Base-by-base conservation (phyloP, 192 early-diverging fungal species). In the Coemansia sp. region DNA sequence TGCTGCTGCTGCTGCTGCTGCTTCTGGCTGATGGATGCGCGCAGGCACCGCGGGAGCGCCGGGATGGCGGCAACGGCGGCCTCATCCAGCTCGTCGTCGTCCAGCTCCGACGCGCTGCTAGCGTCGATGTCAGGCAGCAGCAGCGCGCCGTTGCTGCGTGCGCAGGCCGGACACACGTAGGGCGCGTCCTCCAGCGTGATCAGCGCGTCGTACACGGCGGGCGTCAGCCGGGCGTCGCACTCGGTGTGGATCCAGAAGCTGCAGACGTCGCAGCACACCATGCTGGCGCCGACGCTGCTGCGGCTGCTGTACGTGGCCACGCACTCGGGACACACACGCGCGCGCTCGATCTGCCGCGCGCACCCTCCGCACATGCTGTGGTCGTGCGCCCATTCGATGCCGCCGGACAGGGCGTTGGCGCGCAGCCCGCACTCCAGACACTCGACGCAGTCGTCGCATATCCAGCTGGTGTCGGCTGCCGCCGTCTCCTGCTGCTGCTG, bases 241-340 rank as follows among this genome's bases (percentile, higher is more conserved):
- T 71, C 76, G 7, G 82, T 61, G 70, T 89, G 88, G 5, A 89
- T 72, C 88, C 88, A 89, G 19, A 73, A 63, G 6, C 71, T 69
- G 59, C 88, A 89, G 9, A 85, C 72, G 50, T 89, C 88, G 62
- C 87, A 89, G 72, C 84, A 85, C 15, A 89, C 85, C 87, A 89
- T 88, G 38, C 75, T 85, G 42, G 84, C 76, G 60, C 84, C 85
- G 56, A 85, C 75, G 43, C 77, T 72, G 23, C 70, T 72, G 23
- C 70, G 75, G 61, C 75, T 71, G 23, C 69, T 74, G 48, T 89
- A 86, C 6, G 85, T 72, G n/a, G 77, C 67, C 13, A 84, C 52
- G 71, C 88, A 89, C 40, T 83, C 67, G 10, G 86, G 86, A 42
- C 88, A 89, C 39, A 88, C 74, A 9, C 84, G 81, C 0, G 79